Conservation (phyloP, 2,329 filamentous ascomycete genomes). For the Epichloe gansuensis region DNA sequence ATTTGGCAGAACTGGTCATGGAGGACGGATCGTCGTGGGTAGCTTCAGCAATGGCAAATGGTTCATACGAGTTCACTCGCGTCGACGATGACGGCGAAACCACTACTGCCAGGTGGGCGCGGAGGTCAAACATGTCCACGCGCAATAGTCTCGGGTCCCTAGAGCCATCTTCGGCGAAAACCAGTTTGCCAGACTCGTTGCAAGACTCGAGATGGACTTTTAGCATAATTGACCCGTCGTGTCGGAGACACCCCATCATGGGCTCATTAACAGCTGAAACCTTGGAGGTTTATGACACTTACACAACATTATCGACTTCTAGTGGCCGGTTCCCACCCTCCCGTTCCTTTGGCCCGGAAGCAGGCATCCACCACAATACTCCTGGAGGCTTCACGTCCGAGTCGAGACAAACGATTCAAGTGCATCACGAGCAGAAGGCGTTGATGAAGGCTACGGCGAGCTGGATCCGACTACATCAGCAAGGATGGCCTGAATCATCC, state of each 20-base stretch:
- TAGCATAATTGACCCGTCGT: slow-evolving; percentile 59
- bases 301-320: slow-evolving; percentile 43
- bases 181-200: slow-evolving; percentile 14
- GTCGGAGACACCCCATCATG: slow-evolving; percentile 61
- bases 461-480: slow-evolving; percentile 25
- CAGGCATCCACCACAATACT: slow-evolving; percentile 10
- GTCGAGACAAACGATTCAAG: slow-evolving; percentile 18
- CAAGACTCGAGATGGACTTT: slow-evolving; percentile 55
- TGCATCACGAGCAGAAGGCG: slow-evolving; percentile 21
- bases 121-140: slow-evolving; percentile 21
- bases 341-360: slow-evolving; percentile 19
- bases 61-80: slow-evolving; percentile 54
- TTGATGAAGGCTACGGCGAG: slow-evolving; percentile 27
- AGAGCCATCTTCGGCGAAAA: slow-evolving; percentile 10
- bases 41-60: slow-evolving; percentile 37
- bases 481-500: slow-evolving; percentile 22
- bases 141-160: slow-evolving; percentile 9
- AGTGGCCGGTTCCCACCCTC: slow-evolving; percentile 36
- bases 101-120: slow-evolving; percentile 59
- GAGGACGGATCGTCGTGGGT: slow-evolving; percentile 49
- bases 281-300: slow-evolving; percentile 59
- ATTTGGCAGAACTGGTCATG: slow-evolving; percentile 54
- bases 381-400: slow-evolving; percentile 13
- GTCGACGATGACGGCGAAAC: slow-evolving; percentile 44
- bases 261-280: slow-evolving; percentile 51